Percentiles rank a stretch among this genome's conserved stretches.
These are phyloP conservation scores for Globisporangium takayamanum DNA, from an alignment of 352 stramenopile species.

Conservation along the genomic window DNA sequence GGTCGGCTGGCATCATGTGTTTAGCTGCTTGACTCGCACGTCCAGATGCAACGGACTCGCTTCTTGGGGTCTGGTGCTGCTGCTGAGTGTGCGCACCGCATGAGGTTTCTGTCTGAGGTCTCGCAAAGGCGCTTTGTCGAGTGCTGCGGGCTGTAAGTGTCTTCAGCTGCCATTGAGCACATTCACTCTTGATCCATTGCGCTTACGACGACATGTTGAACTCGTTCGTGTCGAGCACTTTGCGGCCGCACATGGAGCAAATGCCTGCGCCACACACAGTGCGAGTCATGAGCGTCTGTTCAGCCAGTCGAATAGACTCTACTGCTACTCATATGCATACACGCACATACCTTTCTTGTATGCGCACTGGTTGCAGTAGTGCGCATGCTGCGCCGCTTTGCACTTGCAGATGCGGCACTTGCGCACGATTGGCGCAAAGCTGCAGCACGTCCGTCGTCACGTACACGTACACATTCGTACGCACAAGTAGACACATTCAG, in stretches of 20 bases:
- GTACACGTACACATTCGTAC: neutral
- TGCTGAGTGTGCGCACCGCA: too few relatives aligned
- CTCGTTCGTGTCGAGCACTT: conserved; percentile 54
- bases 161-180: too few relatives aligned
- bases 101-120: too few relatives aligned
- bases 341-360: conserved; percentile 61
- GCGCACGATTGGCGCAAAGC: conserved; percentile 44
- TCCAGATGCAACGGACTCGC: too few relatives aligned
- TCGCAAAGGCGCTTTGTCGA: too few relatives aligned
- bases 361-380: conserved; percentile 74
- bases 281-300: too few relatives aligned
- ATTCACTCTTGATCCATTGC: neutral
- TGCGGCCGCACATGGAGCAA: conserved; percentile 62
- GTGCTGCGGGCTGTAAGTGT: too few relatives aligned
- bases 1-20: too few relatives aligned
- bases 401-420: conserved; percentile 65
- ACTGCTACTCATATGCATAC: neutral
- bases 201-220: conserved; percentile 52
- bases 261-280: conserved; percentile 25
- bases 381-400: conserved; percentile 36
- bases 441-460: conserved; percentile 7
- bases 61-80: too few relatives aligned
- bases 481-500: neutral
- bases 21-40: too few relatives aligned
- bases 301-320: neutral